phyloP scores from a whole-genome alignment of 176 grass and related monocot genomes.

The Raddia guianensis region DNA sequence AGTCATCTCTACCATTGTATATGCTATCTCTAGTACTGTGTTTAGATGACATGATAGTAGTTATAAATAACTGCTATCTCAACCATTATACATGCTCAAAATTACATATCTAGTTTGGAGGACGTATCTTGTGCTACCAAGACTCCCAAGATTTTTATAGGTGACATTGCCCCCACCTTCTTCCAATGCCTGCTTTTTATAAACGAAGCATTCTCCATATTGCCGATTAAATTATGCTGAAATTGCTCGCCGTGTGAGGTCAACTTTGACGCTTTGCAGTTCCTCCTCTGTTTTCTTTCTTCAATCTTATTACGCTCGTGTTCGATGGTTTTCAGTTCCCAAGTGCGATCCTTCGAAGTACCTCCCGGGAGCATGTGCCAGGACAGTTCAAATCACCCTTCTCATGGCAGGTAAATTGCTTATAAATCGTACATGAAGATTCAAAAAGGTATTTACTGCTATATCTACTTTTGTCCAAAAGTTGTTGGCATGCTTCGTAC shows the following conservation, averaged over 20 bases:
- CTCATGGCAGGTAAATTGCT: conserved; percentile 48
- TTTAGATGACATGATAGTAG: too few species aligned
- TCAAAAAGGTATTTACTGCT: neutral
- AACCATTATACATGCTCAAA: neutral
- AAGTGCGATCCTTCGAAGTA: conserved; percentile 42
- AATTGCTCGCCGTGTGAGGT: neutral
- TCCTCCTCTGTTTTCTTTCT: neutral
- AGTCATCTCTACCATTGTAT: too few species aligned
- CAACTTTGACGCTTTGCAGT: neutral
- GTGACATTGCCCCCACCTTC: neutral
- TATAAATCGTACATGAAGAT: neutral
- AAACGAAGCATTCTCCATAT: neutral
- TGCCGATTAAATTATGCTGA: neutral
- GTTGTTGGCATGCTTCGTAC: neutral
- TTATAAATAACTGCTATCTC: too few species aligned
- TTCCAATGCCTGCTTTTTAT: neutral
- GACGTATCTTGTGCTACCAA: neutral
- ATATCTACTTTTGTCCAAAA: neutral
- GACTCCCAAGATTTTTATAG: neutral
- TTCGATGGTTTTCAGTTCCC: conserved; percentile 33
- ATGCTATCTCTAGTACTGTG: too few species aligned
- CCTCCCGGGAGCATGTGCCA: conserved; percentile 32
- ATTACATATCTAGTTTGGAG: neutral
- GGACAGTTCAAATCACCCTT: conserved; percentile 32
- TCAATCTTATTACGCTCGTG: conserved; percentile 21